phyloP scores from a whole-genome alignment of 257 asterid genomes.

The Rubia yunnanensis region DNA sequence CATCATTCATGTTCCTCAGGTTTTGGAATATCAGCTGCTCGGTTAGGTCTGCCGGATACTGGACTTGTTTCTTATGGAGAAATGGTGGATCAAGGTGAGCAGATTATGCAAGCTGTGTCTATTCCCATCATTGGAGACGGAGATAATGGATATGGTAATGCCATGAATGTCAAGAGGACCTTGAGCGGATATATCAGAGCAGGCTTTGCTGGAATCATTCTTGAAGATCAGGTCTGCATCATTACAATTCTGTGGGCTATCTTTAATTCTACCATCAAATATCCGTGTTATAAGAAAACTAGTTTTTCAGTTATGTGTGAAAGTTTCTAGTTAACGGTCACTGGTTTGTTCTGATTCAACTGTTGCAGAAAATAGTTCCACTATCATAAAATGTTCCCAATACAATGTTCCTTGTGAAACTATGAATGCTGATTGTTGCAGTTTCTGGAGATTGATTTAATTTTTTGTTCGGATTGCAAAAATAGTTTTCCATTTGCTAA shows the following conservation, averaged over 20 bases:
- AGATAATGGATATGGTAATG: constrained; percentile 92
- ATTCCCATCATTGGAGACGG: constrained; percentile 93
- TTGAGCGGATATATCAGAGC: constrained; percentile 74
- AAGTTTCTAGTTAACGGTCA: background rate
- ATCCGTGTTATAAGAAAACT: background rate
- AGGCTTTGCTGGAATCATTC: constrained; percentile 88
- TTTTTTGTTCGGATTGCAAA: background rate
- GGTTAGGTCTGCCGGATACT: constrained; percentile 81
- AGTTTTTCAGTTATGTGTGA: background rate
- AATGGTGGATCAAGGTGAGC: constrained; percentile 83
- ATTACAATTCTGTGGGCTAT: background rate
- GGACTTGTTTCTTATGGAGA: constrained; percentile 89
- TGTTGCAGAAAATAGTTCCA: background rate
- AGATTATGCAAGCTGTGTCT: constrained; percentile 68
- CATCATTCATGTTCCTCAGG: constrained; percentile 37
- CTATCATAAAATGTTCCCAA: background rate
- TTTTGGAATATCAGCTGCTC: constrained; percentile 89
- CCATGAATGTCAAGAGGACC: constrained; percentile 94
- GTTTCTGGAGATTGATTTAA: background rate
- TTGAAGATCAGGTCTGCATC: constrained; percentile 80
- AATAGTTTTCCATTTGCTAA: background rate
- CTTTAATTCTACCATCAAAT: background rate
- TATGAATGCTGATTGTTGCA: background rate
- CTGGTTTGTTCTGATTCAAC: background rate
- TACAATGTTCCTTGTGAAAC: background rate